Evolutionary conservation across 2,329 filamentous ascomycete genomes (phyloP).

Genomic region (Colletotrichum camelliae): DNA sequence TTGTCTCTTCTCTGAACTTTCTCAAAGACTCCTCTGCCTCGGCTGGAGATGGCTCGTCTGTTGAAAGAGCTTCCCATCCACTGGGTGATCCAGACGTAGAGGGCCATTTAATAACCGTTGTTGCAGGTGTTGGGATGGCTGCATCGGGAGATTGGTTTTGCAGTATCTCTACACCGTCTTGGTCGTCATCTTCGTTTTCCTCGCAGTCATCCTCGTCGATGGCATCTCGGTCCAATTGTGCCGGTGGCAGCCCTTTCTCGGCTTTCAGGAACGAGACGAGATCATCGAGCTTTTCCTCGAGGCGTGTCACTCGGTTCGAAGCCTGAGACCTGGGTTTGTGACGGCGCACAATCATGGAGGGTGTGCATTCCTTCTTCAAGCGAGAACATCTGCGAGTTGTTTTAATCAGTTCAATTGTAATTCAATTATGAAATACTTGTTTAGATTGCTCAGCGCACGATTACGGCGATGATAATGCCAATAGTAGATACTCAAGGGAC

Average conservation of each 20-base stretch:
- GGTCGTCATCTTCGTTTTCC: background rate
- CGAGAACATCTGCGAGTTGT: background rate
- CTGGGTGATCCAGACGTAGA: rapidly evolving
- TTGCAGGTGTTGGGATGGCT: background rate
- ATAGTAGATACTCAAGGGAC: rapidly evolving
- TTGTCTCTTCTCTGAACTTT: background rate
- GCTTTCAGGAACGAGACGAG: background rate
- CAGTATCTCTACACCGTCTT: background rate
- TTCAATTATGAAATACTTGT: background rate
- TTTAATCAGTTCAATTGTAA: background rate
- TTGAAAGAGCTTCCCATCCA: background rate
- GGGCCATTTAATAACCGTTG: background rate
- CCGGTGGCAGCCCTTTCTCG: background rate
- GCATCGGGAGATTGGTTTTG: background rate
- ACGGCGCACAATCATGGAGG: background rate
- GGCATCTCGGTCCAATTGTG: rapidly evolving
- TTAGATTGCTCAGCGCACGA: rapidly evolving
- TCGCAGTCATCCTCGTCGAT: rapidly evolving
- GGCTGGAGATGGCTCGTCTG: rapidly evolving
- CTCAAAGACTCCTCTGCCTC: background rate
- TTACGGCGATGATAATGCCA: background rate
- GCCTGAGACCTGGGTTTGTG: background rate
- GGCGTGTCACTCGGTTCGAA: background rate
- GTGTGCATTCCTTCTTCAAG: background rate
- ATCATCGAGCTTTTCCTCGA: background rate